Evolutionary conservation across 345 rosid genomes (phyloP).

Genomic region (Melaleuca quinquenervia): DNA sequence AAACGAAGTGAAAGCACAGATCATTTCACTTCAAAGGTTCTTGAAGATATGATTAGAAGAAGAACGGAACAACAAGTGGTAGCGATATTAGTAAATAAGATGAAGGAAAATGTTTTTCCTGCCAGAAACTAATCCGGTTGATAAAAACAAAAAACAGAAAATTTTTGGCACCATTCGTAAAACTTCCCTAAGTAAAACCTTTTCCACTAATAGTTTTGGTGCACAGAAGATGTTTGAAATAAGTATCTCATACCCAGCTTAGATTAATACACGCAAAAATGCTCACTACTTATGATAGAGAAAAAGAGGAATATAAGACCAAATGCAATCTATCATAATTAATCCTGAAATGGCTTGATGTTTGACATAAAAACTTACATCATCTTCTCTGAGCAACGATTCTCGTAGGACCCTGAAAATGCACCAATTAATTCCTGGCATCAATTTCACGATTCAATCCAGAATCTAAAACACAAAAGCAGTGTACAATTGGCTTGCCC

Average conservation of each 20-base stretch:
- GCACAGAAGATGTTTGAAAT: not conserved
- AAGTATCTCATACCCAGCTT: not conserved
- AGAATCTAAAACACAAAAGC: not conserved
- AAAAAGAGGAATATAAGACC: not conserved
- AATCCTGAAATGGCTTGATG: not conserved
- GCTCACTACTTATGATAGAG: not conserved
- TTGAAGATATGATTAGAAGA: not conserved
- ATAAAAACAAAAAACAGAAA: not conserved
- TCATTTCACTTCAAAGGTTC: not conserved
- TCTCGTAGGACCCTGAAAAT: constrained; percentile 49
- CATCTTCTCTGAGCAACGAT: constrained; percentile 72
- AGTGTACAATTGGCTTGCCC: not conserved
- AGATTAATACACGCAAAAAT: not conserved
- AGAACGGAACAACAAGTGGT: not conserved
- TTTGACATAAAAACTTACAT: constrained; percentile 36
- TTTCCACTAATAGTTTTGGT: not conserved
- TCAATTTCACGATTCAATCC: no score
- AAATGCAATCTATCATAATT: not conserved
- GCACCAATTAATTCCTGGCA: no score
- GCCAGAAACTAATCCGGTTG: not conserved
- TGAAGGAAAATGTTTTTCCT: not conserved
- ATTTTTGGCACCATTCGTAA: not conserved
- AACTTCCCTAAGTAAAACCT: not conserved
- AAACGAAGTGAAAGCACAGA: not conserved
- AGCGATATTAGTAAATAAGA: not conserved